Evolutionary conservation across 768 basidiomycete genomes (phyloP), one percentile per base, ranked within the genome.

Genomic region (Pleurotus tuber-regium): DNA sequence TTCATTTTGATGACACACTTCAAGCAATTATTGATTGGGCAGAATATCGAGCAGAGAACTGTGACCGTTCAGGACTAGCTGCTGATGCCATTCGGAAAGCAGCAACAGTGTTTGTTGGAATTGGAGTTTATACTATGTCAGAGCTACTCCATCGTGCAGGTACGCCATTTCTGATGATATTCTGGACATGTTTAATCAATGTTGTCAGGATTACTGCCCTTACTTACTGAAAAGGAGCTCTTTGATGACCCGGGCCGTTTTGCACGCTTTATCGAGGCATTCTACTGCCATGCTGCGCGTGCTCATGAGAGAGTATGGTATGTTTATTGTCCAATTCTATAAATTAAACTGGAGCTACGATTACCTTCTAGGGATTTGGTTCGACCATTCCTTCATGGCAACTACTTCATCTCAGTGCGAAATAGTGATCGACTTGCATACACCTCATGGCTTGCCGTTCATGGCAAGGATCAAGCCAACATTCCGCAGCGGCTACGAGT

Each of bases 221-320:
- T 54, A 30, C 53, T 54, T n/a, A 41, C 48, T 4, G 53, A 54
- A 29, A 43, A 36, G 7, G 53, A 54, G 43, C 19, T 54, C 9
- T 54, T 54, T 26, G 53, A 54, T 44, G 29, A 39, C 25, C 53
- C 53, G 6, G 39, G 50, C 16, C 53, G 53, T 21, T 41, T 54
- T 24, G 47, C 53, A 3, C 53, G 40, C 7, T 36, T 54, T n/a
- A 8, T 33, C 14, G 47, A 50, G 48, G 48, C 53, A 31, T 50
- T 40, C 21, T 54, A 41, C 26, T 16, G 19, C 12, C 33, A 46
- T 47, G 43, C 39, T 16, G 11, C 16, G 8, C 9, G 29, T 11
- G 41, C 14, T 25, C 50, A 43, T 24, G 7, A 23, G 9, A 14
- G 30, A 11, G n/a, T 50, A 10, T 14, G 33, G 48, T 50, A 18